Base-by-base conservation (phyloP, 129 eudicot genomes). In the Apium graveolens region DNA sequence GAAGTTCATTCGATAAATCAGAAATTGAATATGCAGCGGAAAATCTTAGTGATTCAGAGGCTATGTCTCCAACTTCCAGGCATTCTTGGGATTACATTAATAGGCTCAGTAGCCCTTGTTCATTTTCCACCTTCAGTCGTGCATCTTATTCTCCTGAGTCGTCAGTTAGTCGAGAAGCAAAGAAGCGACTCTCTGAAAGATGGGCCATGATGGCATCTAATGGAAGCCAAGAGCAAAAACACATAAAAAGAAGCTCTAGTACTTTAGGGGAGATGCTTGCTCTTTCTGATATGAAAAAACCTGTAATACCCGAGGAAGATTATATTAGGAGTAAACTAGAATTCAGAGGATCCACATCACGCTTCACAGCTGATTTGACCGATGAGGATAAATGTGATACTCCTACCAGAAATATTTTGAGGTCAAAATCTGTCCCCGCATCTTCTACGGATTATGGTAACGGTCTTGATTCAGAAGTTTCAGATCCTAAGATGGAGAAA, bases 211-310 rank as follows among this genome's bases (percentile, higher is more conserved):
- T 92, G 91, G 75, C 93, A 74, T 90, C 95, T 79, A 86, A 82
- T 80, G 91, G 91, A 73, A 83, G 74, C 78, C 84, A 16, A 70
- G 99, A 92, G 72, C 97, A 82, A 63, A 83, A 88, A 83, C 90
- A 85, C 34, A 63, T 85, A 14, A 88, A 89, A 66, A 88, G 92
- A 82, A 92, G 91, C 82, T 92, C 99, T 26, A 90, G 96, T 82
- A 96, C 97, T 27, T 79, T 96, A 77, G 99, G 99, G 44, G 99
- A 92, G 82, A 96, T 96, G 99, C 99, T 96, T 81, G 97, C 99
- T 70, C 97, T 96, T 84, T 90, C 97, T 42, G 99, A 90, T 76
- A 62, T 80, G 17, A 96, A 90, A 75, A 90, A 80, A 71, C 27
- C 92, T 0, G 83, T 32, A 69, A 79, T 65, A 60, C 46, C 85